These are phyloP conservation scores for Cicer chorassanicum DNA, from an alignment of 306 rosid species.

Conservation along the genomic window DNA sequence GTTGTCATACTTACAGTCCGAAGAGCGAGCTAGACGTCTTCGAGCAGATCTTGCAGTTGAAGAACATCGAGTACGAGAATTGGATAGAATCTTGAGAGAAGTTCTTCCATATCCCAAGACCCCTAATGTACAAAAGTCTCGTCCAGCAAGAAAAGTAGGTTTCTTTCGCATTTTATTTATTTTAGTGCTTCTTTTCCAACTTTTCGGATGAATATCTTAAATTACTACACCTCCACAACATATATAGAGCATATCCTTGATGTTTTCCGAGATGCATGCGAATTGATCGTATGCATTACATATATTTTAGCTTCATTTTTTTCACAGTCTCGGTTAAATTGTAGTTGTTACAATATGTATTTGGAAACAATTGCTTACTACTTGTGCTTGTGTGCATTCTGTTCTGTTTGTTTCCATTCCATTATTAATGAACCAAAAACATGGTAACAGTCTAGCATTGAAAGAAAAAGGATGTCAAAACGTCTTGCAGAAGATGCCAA, in stretches of 20 bases:
- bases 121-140: slow-evolving; percentile 68
- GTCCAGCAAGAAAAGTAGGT: slow-evolving; percentile 71
- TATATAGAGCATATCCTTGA: not conserved
- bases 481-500: slow-evolving; percentile 89
- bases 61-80: slow-evolving; percentile 81
- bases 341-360: slow-evolving; percentile 16
- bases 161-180: slow-evolving; percentile 27
- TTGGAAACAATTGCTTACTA: slow-evolving; percentile 11
- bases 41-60: slow-evolving; percentile 86
- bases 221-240: slow-evolving; percentile 20
- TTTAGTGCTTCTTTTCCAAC: slow-evolving; percentile 25
- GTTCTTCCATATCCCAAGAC: slow-evolving; percentile 82
- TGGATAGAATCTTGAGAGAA: slow-evolving; percentile 87
- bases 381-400: slow-evolving; percentile 29
- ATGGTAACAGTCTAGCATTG: slow-evolving; percentile 77
- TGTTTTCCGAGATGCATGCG: slow-evolving; percentile 11
- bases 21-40: slow-evolving; percentile 80
- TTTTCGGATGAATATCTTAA: not conserved
- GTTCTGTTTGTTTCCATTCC: slow-evolving; percentile 29
- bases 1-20: slow-evolving; percentile 65
- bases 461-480: slow-evolving; percentile 88
- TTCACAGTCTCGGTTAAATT: slow-evolving; percentile 1
- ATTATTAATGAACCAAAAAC: slow-evolving; percentile 31
- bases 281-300: slow-evolving; percentile 5
- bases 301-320: slow-evolving; percentile 8